Percentiles rank a stretch among this genome's conserved stretches.
phyloP scores from a whole-genome alignment of 2,329 filamentous ascomycete species.

The Seiridium cupressi region DNA sequence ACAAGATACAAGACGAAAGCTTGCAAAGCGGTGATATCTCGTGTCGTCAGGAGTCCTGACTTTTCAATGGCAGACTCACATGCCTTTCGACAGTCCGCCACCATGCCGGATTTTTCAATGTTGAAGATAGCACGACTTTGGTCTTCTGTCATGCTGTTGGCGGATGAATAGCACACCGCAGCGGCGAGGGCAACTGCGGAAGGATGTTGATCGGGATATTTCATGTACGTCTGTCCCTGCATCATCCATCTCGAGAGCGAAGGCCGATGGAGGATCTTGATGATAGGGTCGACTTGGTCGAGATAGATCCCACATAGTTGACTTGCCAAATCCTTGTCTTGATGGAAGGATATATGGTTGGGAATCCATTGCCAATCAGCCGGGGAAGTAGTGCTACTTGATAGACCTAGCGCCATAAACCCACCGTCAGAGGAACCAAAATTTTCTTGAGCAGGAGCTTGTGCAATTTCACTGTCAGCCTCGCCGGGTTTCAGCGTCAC shows the following conservation, averaged over 20 bases:
- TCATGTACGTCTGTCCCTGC: slow-evolving; percentile 18
- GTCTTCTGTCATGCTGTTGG: slow-evolving; percentile 21
- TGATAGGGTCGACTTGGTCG: slow-evolving; percentile 20
- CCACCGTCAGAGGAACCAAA: not conserved
- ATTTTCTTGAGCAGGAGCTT: not conserved
- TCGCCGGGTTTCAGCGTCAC: not conserved
- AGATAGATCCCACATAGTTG: slow-evolving; percentile 19
- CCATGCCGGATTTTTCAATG: slow-evolving; percentile 11
- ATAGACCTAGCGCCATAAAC: not conserved
- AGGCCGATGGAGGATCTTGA: slow-evolving; percentile 21
- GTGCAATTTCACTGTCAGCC: not conserved
- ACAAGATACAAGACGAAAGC: slow-evolving; percentile 29
- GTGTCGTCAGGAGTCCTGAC: slow-evolving; percentile 20
- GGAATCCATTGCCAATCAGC: not conserved
- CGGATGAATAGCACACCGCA: slow-evolving; percentile 21
- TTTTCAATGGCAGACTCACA: slow-evolving; percentile 20
- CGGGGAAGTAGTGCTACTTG: not conserved
- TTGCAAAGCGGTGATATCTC: slow-evolving; percentile 25
- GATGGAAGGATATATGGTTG: not conserved
- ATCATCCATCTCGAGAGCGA: slow-evolving; percentile 19
- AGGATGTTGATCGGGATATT: slow-evolving; percentile 17
- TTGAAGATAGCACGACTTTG: slow-evolving; percentile 17
- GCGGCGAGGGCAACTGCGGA: slow-evolving; percentile 14
- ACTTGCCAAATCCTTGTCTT: not conserved
- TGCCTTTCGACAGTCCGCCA: slow-evolving; percentile 11